phyloP scores from a whole-genome alignment of 495 filamentous ascomycete genomes.

The Penicillium odoratum region DNA sequence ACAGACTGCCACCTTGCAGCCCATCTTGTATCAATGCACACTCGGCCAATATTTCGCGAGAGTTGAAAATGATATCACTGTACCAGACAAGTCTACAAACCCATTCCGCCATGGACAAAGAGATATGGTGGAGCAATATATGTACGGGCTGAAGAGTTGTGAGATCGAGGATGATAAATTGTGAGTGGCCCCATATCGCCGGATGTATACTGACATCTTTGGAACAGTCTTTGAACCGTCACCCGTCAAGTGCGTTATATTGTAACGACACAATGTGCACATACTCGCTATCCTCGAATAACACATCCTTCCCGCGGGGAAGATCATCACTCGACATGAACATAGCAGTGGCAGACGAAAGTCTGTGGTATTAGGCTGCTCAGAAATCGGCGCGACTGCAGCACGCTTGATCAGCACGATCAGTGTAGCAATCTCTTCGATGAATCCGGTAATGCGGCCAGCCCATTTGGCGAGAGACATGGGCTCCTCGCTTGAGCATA shows the following conservation, averaged over 20 bases:
- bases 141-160: too few relatives aligned
- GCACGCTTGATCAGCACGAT: neutral
- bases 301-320: too few relatives aligned
- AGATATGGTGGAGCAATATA: too few relatives aligned
- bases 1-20: too few relatives aligned
- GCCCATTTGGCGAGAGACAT: neutral
- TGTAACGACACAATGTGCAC: neutral
- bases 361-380: neutral
- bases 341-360: neutral
- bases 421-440: neutral
- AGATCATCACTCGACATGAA: neutral
- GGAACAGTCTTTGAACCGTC: neutral
- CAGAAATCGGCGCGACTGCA: conserved; percentile 1
- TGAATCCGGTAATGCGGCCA: conserved; percentile 1
- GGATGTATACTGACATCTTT: conserved; percentile 3
- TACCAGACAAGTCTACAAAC: too few relatives aligned
- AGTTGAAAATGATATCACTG: too few relatives aligned
- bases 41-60: too few relatives aligned
- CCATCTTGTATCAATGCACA: too few relatives aligned
- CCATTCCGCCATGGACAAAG: too few relatives aligned
- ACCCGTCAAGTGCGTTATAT: neutral
- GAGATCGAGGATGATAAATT: conserved; percentile 2
- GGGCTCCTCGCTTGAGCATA: neutral
- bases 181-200: neutral
- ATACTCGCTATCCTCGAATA: neutral